These are phyloP conservation scores for Umbelopsis sp. DNA, from an alignment of 192 early-diverging fungal genomes.

Conservation along the genomic window DNA sequence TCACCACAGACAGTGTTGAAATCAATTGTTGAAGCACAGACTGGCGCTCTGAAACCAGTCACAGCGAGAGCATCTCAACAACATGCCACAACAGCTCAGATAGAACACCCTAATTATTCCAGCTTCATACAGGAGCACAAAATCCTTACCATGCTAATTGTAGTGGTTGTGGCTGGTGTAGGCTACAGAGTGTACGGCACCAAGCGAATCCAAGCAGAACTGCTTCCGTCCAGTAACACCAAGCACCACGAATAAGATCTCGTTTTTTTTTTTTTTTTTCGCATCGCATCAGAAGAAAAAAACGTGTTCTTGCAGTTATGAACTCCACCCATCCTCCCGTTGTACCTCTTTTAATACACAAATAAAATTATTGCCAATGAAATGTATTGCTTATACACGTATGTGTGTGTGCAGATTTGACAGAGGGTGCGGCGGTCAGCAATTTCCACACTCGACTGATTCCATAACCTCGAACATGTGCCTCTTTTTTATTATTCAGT, in stretches of 20 bases:
- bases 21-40: conserved; percentile 12
- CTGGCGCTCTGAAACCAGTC: neutral
- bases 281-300: too few species aligned
- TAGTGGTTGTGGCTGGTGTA: neutral
- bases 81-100: neutral
- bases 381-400: too few species aligned
- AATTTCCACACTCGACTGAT: too few species aligned
- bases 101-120: neutral
- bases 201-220: neutral
- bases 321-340: too few species aligned
- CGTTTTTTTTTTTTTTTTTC: too few species aligned
- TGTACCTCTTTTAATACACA: too few species aligned
- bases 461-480: too few species aligned
- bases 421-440: too few species aligned
- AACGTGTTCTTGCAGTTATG: too few species aligned
- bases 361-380: too few species aligned
- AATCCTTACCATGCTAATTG: neutral
- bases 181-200: neutral
- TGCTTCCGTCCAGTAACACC: neutral
- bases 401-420: too few species aligned
- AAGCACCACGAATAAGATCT: conserved; percentile 8
- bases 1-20: neutral
- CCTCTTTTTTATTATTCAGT: too few species aligned
- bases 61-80: neutral
- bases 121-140: neutral